phyloP scores from a whole-genome alignment of 1,139 yeast species.

The Scheffersomyces cryptocercus region DNA sequence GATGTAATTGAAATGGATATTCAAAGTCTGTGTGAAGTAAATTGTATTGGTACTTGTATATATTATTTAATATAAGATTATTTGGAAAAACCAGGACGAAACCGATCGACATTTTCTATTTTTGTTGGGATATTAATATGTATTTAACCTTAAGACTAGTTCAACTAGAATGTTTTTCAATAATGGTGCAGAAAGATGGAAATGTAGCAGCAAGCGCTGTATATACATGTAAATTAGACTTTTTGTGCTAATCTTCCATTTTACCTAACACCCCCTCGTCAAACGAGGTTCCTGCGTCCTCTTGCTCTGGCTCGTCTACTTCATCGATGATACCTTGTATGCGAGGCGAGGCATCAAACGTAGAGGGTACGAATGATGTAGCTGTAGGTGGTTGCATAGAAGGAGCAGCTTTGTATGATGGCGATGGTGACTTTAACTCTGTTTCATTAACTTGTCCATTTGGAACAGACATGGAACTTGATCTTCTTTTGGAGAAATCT shows the following conservation, averaged over 20 bases:
- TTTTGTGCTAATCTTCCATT: conserved; percentile 17
- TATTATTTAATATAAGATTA: no score
- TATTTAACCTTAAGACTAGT: not conserved
- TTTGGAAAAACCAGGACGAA: not conserved
- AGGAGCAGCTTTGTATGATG: conserved; percentile 5
- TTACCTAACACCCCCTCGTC: conserved; percentile 24
- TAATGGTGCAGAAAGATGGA: not conserved
- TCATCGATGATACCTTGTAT: conserved; percentile 1
- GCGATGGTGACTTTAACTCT: conserved; percentile 9
- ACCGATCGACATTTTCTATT: not conserved
- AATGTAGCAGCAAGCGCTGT: not conserved
- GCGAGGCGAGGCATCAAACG: conserved; percentile 5
- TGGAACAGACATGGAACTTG: conserved; percentile 7
- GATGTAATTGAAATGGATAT: no score
- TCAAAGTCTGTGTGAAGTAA: no score
- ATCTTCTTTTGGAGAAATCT: conserved; percentile 2
- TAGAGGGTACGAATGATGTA: conserved; percentile 1
- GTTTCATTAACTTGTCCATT: conserved; percentile 2
- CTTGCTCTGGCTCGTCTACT: conserved; percentile 5
- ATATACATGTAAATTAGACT: not conserved
- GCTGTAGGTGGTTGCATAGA: conserved; percentile 1
- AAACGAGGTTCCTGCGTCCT: conserved; percentile 5
- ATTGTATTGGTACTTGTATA: no score
- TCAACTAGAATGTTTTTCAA: not conserved
- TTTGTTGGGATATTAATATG: not conserved